Base-by-base conservation (phyloP, 2,329 filamentous ascomycete genomes). In the Ophiostoma quercus region DNA sequence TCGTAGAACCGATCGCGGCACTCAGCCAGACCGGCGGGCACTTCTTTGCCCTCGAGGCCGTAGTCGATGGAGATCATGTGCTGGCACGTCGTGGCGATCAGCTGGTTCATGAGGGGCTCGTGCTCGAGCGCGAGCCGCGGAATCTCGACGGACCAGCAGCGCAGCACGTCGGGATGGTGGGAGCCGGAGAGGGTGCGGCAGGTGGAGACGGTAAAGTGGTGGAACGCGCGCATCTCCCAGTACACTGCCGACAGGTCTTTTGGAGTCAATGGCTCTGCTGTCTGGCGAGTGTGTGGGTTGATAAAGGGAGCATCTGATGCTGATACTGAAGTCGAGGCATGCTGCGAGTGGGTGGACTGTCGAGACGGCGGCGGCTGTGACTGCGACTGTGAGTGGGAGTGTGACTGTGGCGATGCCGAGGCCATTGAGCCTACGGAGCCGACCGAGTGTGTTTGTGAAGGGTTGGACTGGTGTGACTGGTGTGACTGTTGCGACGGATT, bases 191-290 rank as follows among this genome's bases (percentile, higher is more conserved):
- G 57, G 2, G 74, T 74, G 25, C 43, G 68, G n/a, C 70, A 71
- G 1, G 74, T 73, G 6, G 72, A 62, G 6, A 72, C 67, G 1
- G 71, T 71, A 47, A 74, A 76, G 68, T 71, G 57, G 51, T 76
- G 74, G 37, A 76, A 32, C 16, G 75, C 71, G 22, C 71, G 71
- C n/a, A 76, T 71, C 67, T 76, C 75, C 68, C 73, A 71, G 71
- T 43, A 72, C 68, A 34, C 74, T 68, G 54, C 25, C 29, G n/a
- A 57, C 22, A 57, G n/a, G 51, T 57, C 51, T 12, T 57, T 57
- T 16, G 8, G 8, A n/a, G 25, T 6, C n/a, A 57, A n/a, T 5
- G 51, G 51, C n/a, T 11, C 51, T 57, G 51, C n/a, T 8, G 51
- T 25, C 8, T 57, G 43, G 19, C 51, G 51, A 25, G n/a, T 57